Percentiles rank a stretch among this genome's conserved stretches.
These are phyloP conservation scores for Sclerotinia borealis DNA, from an alignment of 2,329 filamentous ascomycete species.

Conservation along the genomic window DNA sequence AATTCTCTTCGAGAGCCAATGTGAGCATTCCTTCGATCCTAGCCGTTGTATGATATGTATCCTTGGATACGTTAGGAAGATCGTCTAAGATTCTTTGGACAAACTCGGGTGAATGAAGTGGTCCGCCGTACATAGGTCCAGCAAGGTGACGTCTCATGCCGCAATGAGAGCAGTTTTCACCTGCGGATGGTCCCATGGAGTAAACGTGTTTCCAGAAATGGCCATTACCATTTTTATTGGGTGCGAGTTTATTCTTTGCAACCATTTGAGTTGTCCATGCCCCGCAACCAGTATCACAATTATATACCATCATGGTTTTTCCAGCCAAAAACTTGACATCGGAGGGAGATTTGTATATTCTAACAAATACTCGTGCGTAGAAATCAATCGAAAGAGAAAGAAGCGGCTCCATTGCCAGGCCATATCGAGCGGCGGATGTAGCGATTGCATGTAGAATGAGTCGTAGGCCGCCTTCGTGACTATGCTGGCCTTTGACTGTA, in stretches of 20 bases:
- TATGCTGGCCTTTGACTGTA: conserved; percentile 76
- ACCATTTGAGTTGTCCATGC: conserved; percentile 81
- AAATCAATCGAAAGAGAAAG: conserved; percentile 94
- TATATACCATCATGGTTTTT: conserved; percentile 90
- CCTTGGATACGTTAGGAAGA: conserved; percentile 58
- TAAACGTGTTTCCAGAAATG: conserved; percentile 74
- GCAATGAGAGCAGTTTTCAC: conserved; percentile 72
- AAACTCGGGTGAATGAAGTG: conserved; percentile 78
- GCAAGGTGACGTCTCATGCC: conserved; percentile 79
- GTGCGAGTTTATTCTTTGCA: conserved; percentile 58
- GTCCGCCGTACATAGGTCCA: conserved; percentile 93
- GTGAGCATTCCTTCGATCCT: conserved; percentile 88
- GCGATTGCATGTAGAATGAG: conserved; percentile 80
- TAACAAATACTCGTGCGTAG: conserved; percentile 84
- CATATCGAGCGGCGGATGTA: conserved; percentile 74
- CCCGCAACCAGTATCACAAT: conserved; percentile 86
- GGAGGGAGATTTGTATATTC: conserved; percentile 69
- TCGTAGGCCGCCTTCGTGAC: conserved; percentile 83
- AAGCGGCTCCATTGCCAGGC: conserved; percentile 81
- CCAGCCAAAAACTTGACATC: conserved; percentile 86
- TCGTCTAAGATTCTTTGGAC: conserved; percentile 71
- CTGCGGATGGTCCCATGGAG: conserved; percentile 61
- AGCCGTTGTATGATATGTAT: conserved; percentile 71
- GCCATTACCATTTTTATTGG: conserved; percentile 64
- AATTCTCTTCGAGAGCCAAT: conserved; percentile 72